A percentile compares a stretch with the other conserved stretches of the same genome.
Evolutionary conservation across 2,329 filamentous ascomycete species (phyloP).

Genomic region (Colletotrichum filicis): DNA sequence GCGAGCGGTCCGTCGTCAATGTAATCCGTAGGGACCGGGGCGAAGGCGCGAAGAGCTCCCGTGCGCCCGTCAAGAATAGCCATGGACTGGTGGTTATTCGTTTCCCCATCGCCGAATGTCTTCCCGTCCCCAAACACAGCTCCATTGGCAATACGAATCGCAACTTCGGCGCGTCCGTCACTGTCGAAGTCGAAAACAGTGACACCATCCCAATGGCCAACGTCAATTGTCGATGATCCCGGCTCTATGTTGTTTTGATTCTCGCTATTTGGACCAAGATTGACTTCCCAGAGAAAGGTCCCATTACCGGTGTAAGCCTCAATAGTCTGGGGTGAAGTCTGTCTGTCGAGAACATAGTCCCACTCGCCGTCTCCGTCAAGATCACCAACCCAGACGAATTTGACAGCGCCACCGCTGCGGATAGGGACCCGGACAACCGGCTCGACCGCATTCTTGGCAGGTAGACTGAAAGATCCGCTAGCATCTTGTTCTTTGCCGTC

Average conservation of each 20-base stretch:
- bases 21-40: slow-evolving; percentile 22
- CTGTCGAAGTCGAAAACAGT: slow-evolving; percentile 41
- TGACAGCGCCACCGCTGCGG: slow-evolving; percentile 34
- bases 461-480: slow-evolving; percentile 33
- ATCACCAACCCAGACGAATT: slow-evolving; percentile 40
- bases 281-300: slow-evolving; percentile 37
- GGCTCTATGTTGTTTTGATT: slow-evolving; percentile 39
- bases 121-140: slow-evolving; percentile 37
- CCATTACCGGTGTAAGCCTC: slow-evolving; percentile 37
- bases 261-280: slow-evolving; percentile 37
- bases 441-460: slow-evolving; percentile 23
- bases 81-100: slow-evolving; percentile 36
- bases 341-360: slow-evolving; percentile 38
- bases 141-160: slow-evolving; percentile 39
- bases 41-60: slow-evolving; percentile 31
- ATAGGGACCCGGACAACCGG: slow-evolving; percentile 37
- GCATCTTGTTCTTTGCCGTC: slow-evolving; percentile 31
- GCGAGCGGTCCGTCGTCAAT: slow-evolving; percentile 30
- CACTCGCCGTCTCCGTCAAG: slow-evolving; percentile 39
- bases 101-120: slow-evolving; percentile 26
- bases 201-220: slow-evolving; percentile 39
- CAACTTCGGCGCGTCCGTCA: slow-evolving; percentile 38
- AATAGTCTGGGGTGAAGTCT: slow-evolving; percentile 31
- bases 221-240: slow-evolving; percentile 35
- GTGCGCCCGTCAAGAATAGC: slow-evolving; percentile 38